Evolutionary conservation across 2,329 filamentous ascomycete species (phyloP).

Genomic region (Cercospora zeae-maydis): DNA sequence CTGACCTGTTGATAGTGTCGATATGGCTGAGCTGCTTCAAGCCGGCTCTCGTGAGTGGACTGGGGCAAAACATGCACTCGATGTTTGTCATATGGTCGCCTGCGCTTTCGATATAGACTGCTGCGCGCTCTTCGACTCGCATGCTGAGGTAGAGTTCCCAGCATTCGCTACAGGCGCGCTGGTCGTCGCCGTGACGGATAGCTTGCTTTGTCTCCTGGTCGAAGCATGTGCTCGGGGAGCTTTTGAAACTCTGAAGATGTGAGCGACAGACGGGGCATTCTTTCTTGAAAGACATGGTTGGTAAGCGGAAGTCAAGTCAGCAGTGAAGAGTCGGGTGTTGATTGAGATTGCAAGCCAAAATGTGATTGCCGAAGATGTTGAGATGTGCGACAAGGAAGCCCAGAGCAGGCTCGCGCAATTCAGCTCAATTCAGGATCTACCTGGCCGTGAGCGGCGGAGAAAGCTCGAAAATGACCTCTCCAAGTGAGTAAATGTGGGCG

Average conservation of each 20-base stretch:
- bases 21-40: not conserved
- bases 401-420: not conserved
- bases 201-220: not conserved
- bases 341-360: not conserved
- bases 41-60: not conserved
- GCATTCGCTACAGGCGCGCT: conserved; percentile 22
- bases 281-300: not conserved
- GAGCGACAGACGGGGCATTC: conserved; percentile 10
- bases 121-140: conserved; percentile 9
- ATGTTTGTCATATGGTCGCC: conserved; percentile 2
- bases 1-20: conserved; percentile 1
- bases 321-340: not conserved
- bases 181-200: not conserved
- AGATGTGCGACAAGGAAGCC: not conserved
- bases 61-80: conserved; percentile 21
- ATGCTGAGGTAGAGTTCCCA: conserved; percentile 22
- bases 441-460: not conserved
- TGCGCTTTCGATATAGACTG: not conserved
- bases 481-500: not conserved
- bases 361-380: not conserved
- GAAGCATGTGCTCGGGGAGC: not conserved
- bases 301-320: no score
- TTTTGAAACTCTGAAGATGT: not conserved
- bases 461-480: not conserved
- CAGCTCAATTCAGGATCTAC: not conserved